These are phyloP conservation scores for Dothidotthia symphoricarpi DNA, from an alignment of 2,329 filamentous ascomycete species.

Conservation along the genomic window DNA sequence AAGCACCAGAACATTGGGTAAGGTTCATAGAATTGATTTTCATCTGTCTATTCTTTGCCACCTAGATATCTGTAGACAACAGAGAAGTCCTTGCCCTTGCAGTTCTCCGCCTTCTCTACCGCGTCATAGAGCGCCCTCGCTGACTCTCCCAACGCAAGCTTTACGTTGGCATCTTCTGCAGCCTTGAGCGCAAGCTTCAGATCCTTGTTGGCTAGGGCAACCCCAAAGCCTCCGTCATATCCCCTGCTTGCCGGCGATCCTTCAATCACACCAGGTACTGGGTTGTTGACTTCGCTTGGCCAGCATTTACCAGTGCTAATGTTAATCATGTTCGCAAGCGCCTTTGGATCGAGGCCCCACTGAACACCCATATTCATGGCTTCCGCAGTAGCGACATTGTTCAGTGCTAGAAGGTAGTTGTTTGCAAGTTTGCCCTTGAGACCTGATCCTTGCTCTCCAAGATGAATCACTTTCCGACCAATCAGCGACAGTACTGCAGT, in stretches of 20 bases:
- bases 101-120: constrained; percentile 44
- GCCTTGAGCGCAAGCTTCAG: constrained; percentile 50
- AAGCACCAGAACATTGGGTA: neutral
- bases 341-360: constrained; percentile 63
- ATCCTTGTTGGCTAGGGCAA: constrained; percentile 52
- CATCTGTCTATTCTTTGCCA: constrained; percentile 42
- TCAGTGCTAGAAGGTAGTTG: constrained; percentile 92
- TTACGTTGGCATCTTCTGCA: constrained; percentile 45
- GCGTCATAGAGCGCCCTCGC: constrained; percentile 49
- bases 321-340: constrained; percentile 83
- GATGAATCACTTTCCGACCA: constrained; percentile 82
- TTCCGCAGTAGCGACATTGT: constrained; percentile 74
- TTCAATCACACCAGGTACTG: constrained; percentile 79
- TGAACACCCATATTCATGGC: constrained; percentile 65
- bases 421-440: constrained; percentile 93
- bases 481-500: constrained; percentile 73
- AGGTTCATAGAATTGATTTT: neutral
- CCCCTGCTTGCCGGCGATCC: constrained; percentile 72
- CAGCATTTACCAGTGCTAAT: constrained; percentile 92
- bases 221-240: constrained; percentile 57
- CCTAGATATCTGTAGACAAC: constrained; percentile 53
- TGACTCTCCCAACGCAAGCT: constrained; percentile 47
- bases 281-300: constrained; percentile 95
- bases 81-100: constrained; percentile 52
- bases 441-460: constrained; percentile 80